Conservation (phyloP, 1,284 basidiomycete species). For the Cutaneotrichosporon arboriforme region DNA sequence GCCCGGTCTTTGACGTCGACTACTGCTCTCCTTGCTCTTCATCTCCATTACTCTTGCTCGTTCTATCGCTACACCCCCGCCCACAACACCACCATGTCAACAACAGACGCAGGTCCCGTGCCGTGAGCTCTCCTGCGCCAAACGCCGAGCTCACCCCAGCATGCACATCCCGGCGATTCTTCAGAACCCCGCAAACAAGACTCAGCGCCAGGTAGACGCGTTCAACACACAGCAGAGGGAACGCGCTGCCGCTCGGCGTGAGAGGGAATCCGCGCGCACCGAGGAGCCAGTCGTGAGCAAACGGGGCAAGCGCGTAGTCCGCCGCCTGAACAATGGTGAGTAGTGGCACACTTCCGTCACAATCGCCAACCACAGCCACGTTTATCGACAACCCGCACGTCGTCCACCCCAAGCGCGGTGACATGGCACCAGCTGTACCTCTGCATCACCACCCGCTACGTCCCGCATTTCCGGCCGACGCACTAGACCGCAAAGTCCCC, state of each 20-base stretch:
- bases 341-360: not conserved
- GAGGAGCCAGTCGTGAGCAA: not conserved
- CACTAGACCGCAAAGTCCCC: conserved; percentile 25
- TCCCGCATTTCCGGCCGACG: conserved; percentile 30
- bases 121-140: conserved; percentile 2
- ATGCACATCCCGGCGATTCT: conserved; percentile 45
- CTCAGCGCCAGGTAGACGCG: conserved; percentile 36
- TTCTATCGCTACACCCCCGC: not conserved
- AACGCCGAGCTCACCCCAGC: conserved; percentile 16
- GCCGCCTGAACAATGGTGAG: conserved; percentile 45
- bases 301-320: conserved; percentile 37
- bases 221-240: conserved; percentile 46
- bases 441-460: conserved; percentile 28
- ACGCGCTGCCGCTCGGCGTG: conserved; percentile 28
- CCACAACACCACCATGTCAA: conserved; percentile 1
- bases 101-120: conserved; percentile 3
- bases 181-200: conserved; percentile 36
- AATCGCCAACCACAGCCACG: conserved; percentile 22
- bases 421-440: conserved; percentile 39
- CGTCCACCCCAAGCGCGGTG: conserved; percentile 27
- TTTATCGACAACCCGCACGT: conserved; percentile 44
- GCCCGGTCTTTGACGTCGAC: too few species aligned
- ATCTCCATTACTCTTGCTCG: not conserved
- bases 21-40: not conserved
- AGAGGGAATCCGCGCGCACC: conserved; percentile 7